Percentiles rank a stretch among this genome's conserved stretches.
Conservation (phyloP, 768 basidiomycete genomes). For the Fomitopsis pulvina region DNA sequence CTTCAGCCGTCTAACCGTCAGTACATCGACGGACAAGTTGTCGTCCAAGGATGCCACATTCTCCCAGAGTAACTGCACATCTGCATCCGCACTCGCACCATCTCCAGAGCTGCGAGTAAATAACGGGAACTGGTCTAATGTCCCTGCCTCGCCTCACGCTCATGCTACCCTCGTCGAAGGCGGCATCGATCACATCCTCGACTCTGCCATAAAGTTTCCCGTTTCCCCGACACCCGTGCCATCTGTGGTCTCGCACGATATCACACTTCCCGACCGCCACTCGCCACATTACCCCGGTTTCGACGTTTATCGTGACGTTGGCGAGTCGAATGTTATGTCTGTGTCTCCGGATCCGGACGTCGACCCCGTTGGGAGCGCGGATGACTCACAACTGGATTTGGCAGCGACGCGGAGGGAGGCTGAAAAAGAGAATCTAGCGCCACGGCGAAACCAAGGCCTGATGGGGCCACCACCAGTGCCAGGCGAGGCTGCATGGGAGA, state of each 20-base stretch:
- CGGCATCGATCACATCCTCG: not conserved
- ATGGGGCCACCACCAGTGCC: conserved; percentile 8
- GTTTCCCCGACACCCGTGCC: not conserved
- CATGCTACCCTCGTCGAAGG: not conserved
- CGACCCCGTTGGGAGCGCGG: not conserved
- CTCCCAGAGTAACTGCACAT: not conserved
- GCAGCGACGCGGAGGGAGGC: conserved; percentile 26
- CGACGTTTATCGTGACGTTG: conserved; percentile 34
- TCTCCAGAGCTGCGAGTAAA: not conserved
- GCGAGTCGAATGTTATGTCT: not conserved
- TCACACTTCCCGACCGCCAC: conserved; percentile 41
- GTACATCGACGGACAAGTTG: too few relatives aligned
- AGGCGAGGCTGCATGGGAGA: conserved; percentile 10
- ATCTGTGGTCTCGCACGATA: conserved; percentile 23
- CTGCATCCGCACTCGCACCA: not conserved
- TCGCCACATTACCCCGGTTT: conserved; percentile 69
- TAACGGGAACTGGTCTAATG: not conserved
- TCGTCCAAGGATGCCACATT: not conserved
- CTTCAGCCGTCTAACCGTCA: conserved; percentile 31
- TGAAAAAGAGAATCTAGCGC: conserved; percentile 53
- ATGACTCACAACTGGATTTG: not conserved
- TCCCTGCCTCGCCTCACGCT: too few relatives aligned
- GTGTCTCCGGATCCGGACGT: not conserved
- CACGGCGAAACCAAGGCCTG: conserved; percentile 41
- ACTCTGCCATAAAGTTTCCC: not conserved